Conservation (phyloP, 1,284 basidiomycete genomes). For the Irpex sp. region DNA sequence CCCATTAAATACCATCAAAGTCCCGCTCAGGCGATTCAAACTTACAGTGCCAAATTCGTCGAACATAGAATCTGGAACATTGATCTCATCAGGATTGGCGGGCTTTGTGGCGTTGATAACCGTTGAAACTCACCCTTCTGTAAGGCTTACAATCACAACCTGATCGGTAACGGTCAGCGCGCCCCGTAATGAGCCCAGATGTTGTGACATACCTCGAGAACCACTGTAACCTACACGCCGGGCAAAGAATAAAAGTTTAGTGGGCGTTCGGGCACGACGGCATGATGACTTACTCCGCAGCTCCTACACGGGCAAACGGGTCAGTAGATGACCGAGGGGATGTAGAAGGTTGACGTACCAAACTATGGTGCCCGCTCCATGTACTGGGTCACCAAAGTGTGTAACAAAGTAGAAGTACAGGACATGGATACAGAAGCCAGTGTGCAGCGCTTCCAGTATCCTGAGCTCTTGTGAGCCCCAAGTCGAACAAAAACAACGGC, state of each 20-base stretch:
- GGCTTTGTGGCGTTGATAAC: not conserved
- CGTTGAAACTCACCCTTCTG: not conserved
- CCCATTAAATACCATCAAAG: not conserved
- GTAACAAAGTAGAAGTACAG: constrained; percentile 15
- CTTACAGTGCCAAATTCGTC: constrained; percentile 6
- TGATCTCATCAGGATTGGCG: not conserved
- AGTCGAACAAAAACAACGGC: not conserved
- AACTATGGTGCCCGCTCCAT: constrained; percentile 6
- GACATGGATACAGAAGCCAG: constrained; percentile 16
- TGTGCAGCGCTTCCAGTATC: constrained; percentile 15
- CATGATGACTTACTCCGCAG: not conserved
- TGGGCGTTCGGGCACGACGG: not conserved
- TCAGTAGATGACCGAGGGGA: not conserved
- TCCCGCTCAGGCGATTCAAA: not conserved
- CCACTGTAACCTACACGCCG: constrained; percentile 2
- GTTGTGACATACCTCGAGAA: constrained; percentile 5
- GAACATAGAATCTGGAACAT: constrained; percentile 2
- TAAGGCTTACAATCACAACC: constrained; percentile 1
- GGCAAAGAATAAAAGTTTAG: not conserved
- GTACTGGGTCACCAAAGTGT: constrained; percentile 10
- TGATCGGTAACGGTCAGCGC: not conserved
- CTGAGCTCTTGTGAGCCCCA: constrained; percentile 1
- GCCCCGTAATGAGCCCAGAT: not conserved
- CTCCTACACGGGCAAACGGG: not conserved
- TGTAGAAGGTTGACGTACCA: constrained; percentile 11